Evolutionary conservation across 257 asterid species (phyloP), one percentile per base, ranked within the genome.

Genomic region (Datura wrightii): DNA sequence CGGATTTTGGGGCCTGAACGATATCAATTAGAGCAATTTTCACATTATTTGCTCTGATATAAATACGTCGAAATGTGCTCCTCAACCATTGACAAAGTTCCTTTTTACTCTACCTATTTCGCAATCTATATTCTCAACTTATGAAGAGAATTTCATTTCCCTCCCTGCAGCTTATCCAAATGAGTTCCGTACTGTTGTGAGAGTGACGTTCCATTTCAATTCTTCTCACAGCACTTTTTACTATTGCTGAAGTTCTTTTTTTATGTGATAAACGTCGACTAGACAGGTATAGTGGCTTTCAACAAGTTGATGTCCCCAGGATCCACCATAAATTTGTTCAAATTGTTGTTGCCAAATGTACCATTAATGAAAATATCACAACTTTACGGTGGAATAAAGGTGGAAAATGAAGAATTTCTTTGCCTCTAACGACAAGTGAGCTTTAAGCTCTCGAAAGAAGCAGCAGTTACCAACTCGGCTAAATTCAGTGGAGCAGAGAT

Each of bases 381-480:
- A 16, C 8, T 70, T 41, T 16, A 41, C 16, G 79, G 79, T 41
- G 54, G 54, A 42, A 41, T 18, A 70, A 41, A 70, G 34, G 15
- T 16, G 54, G 53, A 70, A 42, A 39, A 6, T 3, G 5, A 69
- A 69, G 34, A 69, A 39, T 14, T 9, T 70, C 7, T 39, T 70
- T 1, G 9, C 8, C 54, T 39, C 36, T 41, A 41, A 70, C 34
- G 16, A 42, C 31, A 6, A 67, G 14, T 67, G 76, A 67, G 13
- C 31, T 66, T 66, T 69, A 41, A 69, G 79, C 53, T 39, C 53
- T 69, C 79, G 39, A 69, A 37, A 39, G 53, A 69, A 39, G 79
- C 53, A 41, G 53, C 15, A 16, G 16, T 69, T 69, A 0, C 52
- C 31, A 69, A 67, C 13, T 14, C 15, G 31, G 44, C 24, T 39